Evolutionary conservation across 2,329 filamentous ascomycete genomes (phyloP).

Genomic region (Exutisphaerella laricina): DNA sequence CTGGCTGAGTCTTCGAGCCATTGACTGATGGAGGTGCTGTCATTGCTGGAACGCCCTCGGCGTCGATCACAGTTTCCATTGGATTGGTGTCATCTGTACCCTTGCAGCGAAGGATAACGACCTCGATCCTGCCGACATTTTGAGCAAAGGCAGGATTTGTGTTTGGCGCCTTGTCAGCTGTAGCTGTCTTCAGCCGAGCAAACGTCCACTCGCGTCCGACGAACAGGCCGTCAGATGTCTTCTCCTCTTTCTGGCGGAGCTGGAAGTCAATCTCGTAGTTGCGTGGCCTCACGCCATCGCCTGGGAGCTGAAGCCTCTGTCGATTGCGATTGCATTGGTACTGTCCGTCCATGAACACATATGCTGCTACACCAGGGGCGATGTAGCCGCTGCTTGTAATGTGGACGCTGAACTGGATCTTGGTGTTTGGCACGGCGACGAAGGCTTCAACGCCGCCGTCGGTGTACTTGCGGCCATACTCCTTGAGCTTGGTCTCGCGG

Average conservation of each 20-base stretch:
- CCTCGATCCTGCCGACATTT: conserved; percentile 45
- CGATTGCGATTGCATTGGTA: conserved; percentile 55
- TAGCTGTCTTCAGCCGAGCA: conserved; percentile 45
- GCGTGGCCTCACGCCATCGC: conserved; percentile 22
- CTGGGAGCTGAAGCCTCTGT: conserved; percentile 37
- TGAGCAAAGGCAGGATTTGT: conserved; percentile 32
- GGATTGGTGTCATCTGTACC: conserved; percentile 1
- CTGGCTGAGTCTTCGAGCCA: conserved; percentile 10
- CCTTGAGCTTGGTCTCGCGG: conserved; percentile 41
- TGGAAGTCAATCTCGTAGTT: conserved; percentile 44
- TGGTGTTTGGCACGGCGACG: conserved; percentile 44
- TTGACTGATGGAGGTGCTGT: conserved; percentile 4
- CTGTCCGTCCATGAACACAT: conserved; percentile 53
- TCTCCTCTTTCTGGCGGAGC: conserved; percentile 51
- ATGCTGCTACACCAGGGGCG: conserved; percentile 49
- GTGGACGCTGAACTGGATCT: conserved; percentile 46
- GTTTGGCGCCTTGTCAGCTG: conserved; percentile 35
- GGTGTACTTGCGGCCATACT: conserved; percentile 47
- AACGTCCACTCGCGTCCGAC: conserved; percentile 51
- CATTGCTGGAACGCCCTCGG: neutral
- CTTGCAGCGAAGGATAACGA: conserved; percentile 43
- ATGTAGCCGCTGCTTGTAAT: conserved; percentile 48
- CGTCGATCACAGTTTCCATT: conserved; percentile 6
- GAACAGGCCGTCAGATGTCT: conserved; percentile 41
- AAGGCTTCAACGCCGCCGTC: conserved; percentile 50